Evolutionary conservation across 1,284 basidiomycete species (phyloP), one percentile per base, ranked within the genome.

Genomic region (Coniophora puteana): DNA sequence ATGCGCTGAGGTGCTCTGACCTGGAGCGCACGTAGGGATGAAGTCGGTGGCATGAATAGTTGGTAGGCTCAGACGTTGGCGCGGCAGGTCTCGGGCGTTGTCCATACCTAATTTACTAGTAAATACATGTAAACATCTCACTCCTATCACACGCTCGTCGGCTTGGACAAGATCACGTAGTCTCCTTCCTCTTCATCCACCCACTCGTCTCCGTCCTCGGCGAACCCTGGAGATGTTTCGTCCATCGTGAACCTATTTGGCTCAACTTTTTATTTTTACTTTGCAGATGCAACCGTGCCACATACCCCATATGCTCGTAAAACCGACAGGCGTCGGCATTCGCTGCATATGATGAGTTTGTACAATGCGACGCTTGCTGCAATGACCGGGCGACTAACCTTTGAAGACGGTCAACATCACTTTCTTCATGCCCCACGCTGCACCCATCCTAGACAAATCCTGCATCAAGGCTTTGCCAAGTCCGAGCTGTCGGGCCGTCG

Each of bases 331-430:
- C 84, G 5, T 52, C 53, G 2, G 44, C 40, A 50, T 89, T 88
- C 1, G 58, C 84, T 89, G 45, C 18, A 18, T n/a, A 33, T 5
- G 8, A 10, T 38, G 8, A 38, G 36, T 14, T 21, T 62, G 34
- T 49, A 50, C 36, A 16, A 47, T 31, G 6, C 11, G 26, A 16
- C 23, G 4, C 18, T 5, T 38, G 24, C 11, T 41, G 14, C 16
- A 44, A 38, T 22, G 12, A 43, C 16, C 31, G 2, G 25, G 16
- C 38, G 23, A 28, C 53, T 33, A 36, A 86, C 87, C 68, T 70
- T 77, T 79, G 41, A 88, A 68, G 4, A 78, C 81, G 0, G 86
- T 89, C n/a, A 89, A 70, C 68, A 83, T 73, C 25, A 88, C 58
- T 53, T 78, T 83, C 26, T 76, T 57, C 81, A 89, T 85, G 1